Evolutionary conservation across 164 flowering plant species (phyloP).

Genomic region (Echeveria elegans): DNA sequence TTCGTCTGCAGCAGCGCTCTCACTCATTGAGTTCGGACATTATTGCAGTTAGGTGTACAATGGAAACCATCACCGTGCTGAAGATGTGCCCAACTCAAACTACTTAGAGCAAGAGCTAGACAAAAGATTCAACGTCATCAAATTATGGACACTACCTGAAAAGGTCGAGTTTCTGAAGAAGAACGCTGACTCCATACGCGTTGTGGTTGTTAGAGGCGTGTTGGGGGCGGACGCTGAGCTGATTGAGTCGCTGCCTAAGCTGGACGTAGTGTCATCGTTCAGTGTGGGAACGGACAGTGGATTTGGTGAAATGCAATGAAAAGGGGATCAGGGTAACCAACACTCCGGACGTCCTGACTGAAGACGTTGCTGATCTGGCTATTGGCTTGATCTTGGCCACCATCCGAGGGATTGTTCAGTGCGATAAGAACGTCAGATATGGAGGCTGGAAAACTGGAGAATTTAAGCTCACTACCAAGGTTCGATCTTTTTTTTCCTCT

Average conservation of each 20-base stretch:
- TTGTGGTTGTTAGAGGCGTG: conserved; percentile 45
- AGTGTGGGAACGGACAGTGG: conserved; percentile 43
- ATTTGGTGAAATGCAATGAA: conserved; percentile 33
- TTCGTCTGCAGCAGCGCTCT: not conserved
- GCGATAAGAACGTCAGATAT: conserved; percentile 38
- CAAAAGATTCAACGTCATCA: conserved; percentile 46
- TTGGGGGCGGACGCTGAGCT: conserved; percentile 46
- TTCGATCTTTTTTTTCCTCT: no score
- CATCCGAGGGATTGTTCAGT: conserved; percentile 26
- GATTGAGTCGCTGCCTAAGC: conserved; percentile 52
- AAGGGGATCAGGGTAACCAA: conserved; percentile 35
- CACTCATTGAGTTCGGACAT: no score
- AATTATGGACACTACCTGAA: conserved; percentile 30
- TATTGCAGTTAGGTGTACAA: no score
- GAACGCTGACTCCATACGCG: conserved; percentile 38
- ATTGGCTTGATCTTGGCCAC: conserved; percentile 27
- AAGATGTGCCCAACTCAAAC: conserved; percentile 44
- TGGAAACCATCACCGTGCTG: conserved; percentile 38
- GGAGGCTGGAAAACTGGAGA: conserved; percentile 33
- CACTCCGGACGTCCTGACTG: conserved; percentile 33
- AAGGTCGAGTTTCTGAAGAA: conserved; percentile 17
- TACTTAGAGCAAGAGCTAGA: conserved; percentile 60
- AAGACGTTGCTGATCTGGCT: conserved; percentile 44
- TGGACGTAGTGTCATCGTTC: conserved; percentile 54
- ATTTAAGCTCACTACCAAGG: not conserved